Evolutionary conservation across 345 rosid species (phyloP).

Genomic region (Laguncularia racemosa): DNA sequence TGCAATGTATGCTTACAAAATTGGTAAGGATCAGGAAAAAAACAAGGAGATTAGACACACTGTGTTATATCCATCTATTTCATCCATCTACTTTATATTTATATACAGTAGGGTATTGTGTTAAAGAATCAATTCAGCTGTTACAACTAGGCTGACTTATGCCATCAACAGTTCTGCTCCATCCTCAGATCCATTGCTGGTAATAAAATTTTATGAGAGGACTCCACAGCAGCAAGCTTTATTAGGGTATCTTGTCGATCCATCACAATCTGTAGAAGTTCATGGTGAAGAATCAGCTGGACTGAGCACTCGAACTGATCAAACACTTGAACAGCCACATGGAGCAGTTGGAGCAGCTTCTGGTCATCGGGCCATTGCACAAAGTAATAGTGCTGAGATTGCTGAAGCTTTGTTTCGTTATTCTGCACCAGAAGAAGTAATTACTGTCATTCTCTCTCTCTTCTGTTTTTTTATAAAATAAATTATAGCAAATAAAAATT

Average conservation of each 20-base stretch:
- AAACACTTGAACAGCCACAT: constrained; percentile 37
- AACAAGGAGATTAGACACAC: too few species aligned
- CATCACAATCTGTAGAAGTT: constrained; percentile 38
- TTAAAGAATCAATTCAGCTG: too few species aligned
- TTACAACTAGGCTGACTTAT: too few species aligned
- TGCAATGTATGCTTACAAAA: not conserved
- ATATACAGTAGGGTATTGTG: too few species aligned
- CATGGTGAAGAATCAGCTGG: constrained; percentile 24
- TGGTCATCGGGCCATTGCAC: constrained; percentile 87
- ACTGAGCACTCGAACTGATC: constrained; percentile 22
- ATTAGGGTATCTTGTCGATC: constrained; percentile 61
- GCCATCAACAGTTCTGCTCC: constrained; percentile 55
- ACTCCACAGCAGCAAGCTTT: constrained; percentile 76
- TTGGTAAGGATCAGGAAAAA: too few species aligned
- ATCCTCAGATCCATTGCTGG: constrained; percentile 70
- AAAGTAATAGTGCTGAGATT: constrained; percentile 70
- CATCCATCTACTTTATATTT: too few species aligned
- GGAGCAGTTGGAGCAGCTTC: constrained; percentile 82
- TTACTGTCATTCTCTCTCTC: not conserved
- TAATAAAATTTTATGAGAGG: constrained; percentile 74
- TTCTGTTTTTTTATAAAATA: too few species aligned
- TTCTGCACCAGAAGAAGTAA: constrained; percentile 87
- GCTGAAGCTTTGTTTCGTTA: constrained; percentile 72
- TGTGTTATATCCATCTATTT: too few species aligned
- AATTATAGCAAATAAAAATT: too few species aligned